Evolutionary conservation across 2,329 filamentous ascomycete species (phyloP).

Genomic region (Salinomyces thailandicus): DNA sequence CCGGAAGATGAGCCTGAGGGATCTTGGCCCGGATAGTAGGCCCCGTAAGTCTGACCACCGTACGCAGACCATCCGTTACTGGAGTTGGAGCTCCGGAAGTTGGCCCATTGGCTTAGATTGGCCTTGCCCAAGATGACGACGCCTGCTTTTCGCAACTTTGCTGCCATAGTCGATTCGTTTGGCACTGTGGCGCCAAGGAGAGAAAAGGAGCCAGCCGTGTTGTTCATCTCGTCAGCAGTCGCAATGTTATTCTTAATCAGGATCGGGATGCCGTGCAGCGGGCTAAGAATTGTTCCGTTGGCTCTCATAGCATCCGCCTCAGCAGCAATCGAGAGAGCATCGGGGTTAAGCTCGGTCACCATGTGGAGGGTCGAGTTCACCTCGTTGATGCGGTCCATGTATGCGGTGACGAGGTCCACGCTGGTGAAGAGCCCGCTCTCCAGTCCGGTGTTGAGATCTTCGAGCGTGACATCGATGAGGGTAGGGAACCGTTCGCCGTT

Average conservation of each 20-base stretch:
- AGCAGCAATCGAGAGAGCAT: slow-evolving; percentile 41
- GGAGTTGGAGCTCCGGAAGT: slow-evolving; percentile 47
- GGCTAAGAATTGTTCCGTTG: slow-evolving; percentile 38
- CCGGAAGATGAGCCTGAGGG: slow-evolving; percentile 53
- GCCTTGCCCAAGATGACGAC: slow-evolving; percentile 57
- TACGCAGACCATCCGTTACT: slow-evolving; percentile 55
- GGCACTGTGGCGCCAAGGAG: slow-evolving; percentile 49
- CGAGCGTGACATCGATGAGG: slow-evolving; percentile 42
- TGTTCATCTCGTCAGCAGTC: slow-evolving; percentile 52
- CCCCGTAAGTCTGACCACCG: slow-evolving; percentile 51
- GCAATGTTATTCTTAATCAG: slow-evolving; percentile 59
- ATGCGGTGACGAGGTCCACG: slow-evolving; percentile 48
- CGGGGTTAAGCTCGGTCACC: slow-evolving; percentile 47
- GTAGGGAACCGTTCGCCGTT: slow-evolving; percentile 23
- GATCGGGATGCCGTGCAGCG: slow-evolving; percentile 55
- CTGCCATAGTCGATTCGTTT: slow-evolving; percentile 48
- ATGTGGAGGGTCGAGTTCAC: slow-evolving; percentile 44
- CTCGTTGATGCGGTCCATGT: slow-evolving; percentile 41
- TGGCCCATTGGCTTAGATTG: slow-evolving; percentile 56
- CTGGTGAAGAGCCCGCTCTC: slow-evolving; percentile 43
- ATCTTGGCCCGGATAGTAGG: slow-evolving; percentile 52
- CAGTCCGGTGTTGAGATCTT: slow-evolving; percentile 42
- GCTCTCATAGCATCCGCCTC: slow-evolving; percentile 39
- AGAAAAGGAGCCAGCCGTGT: slow-evolving; percentile 54
- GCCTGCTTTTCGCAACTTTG: slow-evolving; percentile 50